Conservation (phyloP, 352 stramenopile species). For the Phytophthora rubi region DNA sequence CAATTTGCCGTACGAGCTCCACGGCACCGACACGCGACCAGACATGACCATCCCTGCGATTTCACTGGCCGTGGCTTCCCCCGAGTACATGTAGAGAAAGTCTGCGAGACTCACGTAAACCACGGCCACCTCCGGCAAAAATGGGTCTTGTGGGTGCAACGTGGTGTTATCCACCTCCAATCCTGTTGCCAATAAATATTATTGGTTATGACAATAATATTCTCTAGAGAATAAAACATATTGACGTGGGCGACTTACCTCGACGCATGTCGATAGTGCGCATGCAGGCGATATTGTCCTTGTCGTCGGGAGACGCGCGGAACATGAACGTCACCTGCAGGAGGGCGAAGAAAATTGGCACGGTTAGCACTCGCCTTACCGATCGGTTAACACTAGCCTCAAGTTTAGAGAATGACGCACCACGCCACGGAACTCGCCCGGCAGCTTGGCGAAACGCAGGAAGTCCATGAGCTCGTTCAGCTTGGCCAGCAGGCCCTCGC, state of each 20-base stretch:
- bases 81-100: slow-evolving; percentile 90
- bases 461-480: slow-evolving; percentile 89
- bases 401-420: slow-evolving; percentile 35
- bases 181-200: slow-evolving; percentile 30
- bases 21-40: slow-evolving; percentile 82
- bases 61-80: slow-evolving; percentile 73
- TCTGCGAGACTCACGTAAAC: slow-evolving; percentile 80
- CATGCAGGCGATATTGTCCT: slow-evolving; percentile 66
- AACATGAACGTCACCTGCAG: slow-evolving; percentile 86
- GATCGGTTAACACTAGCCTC: slow-evolving; percentile 1
- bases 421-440: slow-evolving; percentile 59
- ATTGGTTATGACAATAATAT: not conserved
- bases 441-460: slow-evolving; percentile 64
- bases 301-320: slow-evolving; percentile 47
- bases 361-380: slow-evolving; percentile 1
- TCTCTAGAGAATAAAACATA: not conserved
- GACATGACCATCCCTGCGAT: slow-evolving; percentile 89
- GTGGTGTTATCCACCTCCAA: slow-evolving; percentile 61
- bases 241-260: slow-evolving; percentile 34
- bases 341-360: not conserved
- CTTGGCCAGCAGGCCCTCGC: slow-evolving; percentile 77
- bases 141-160: slow-evolving; percentile 56
- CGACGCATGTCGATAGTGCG: slow-evolving; percentile 79
- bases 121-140: slow-evolving; percentile 65
- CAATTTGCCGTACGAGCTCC: slow-evolving; percentile 82